Evolutionary conservation across 345 rosid genomes (phyloP).

Genomic region (Eucalyptus brandiana): DNA sequence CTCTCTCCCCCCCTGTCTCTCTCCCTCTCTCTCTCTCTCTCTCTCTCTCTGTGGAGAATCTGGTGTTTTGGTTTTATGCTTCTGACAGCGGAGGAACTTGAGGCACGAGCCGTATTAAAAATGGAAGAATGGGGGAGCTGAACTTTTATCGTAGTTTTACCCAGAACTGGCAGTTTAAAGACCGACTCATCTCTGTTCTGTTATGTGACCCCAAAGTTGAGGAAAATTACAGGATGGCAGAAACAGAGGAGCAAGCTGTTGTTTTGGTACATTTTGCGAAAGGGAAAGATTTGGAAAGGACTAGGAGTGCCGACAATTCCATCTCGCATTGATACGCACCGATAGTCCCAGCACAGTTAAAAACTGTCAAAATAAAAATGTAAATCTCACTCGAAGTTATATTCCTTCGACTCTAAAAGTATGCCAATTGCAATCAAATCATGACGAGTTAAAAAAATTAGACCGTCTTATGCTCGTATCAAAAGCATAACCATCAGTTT

Average conservation of each 20-base stretch:
- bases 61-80: slow-evolving; percentile 17
- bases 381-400: neutral
- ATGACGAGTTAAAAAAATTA: neutral
- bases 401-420: neutral
- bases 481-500: neutral
- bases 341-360: neutral
- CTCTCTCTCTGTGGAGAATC: slow-evolving; percentile 1
- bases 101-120: slow-evolving; percentile 23
- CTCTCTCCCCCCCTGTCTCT: neutral
- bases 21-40: neutral
- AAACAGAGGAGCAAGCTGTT: neutral
- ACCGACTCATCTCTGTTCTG: neutral
- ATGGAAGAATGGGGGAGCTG: neutral
- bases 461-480: neutral
- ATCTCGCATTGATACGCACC: neutral
- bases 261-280: neutral
- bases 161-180: neutral
- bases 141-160: neutral
- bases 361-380: neutral
- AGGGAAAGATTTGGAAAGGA: neutral
- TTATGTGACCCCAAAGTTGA: neutral
- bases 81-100: slow-evolving; percentile 21
- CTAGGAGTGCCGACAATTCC: neutral
- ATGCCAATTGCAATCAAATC: accelerated
- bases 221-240: neutral